Conservation (phyloP, 179 eudicot genomes). For the Beta corolliflora region DNA sequence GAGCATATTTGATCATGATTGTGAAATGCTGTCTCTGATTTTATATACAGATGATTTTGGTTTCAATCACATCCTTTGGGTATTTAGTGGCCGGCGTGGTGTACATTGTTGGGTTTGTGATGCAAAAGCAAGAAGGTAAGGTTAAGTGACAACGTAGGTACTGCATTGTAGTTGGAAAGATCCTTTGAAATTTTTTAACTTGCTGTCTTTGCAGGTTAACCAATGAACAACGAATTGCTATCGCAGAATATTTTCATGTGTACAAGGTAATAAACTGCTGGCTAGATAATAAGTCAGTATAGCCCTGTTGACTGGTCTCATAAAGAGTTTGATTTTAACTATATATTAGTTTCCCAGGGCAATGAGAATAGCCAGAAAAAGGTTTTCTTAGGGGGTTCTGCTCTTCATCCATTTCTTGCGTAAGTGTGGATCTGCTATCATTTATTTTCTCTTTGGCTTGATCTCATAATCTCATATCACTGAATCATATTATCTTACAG, state of each 20-base stretch:
- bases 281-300: neutral
- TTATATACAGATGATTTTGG: slow-evolving; percentile 85
- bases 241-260: slow-evolving; percentile 79
- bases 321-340: neutral
- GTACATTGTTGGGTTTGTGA: slow-evolving; percentile 99
- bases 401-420: slow-evolving; percentile 81
- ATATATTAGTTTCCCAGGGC: slow-evolving; percentile 51
- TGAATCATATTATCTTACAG: slow-evolving; percentile 44
- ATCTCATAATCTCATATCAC: neutral
- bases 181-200: neutral
- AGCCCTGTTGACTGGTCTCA: slow-evolving; percentile 4
- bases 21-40: slow-evolving; percentile 2
- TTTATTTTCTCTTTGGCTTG: neutral
- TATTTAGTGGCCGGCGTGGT: slow-evolving; percentile 95
- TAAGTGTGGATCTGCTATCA: slow-evolving; percentile 40
- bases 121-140: slow-evolving; percentile 90
- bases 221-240: slow-evolving; percentile 84
- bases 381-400: slow-evolving; percentile 60
- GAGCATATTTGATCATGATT: slow-evolving; percentile 13
- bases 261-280: slow-evolving; percentile 55
- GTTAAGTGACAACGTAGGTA: neutral
- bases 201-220: slow-evolving; percentile 54
- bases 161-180: neutral
- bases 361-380: slow-evolving; percentile 66
- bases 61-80: slow-evolving; percentile 93